Percentiles rank a stretch among this genome's conserved stretches.
Conservation (phyloP, 2,329 filamentous ascomycete genomes). For the Emydomyces testavorans region DNA sequence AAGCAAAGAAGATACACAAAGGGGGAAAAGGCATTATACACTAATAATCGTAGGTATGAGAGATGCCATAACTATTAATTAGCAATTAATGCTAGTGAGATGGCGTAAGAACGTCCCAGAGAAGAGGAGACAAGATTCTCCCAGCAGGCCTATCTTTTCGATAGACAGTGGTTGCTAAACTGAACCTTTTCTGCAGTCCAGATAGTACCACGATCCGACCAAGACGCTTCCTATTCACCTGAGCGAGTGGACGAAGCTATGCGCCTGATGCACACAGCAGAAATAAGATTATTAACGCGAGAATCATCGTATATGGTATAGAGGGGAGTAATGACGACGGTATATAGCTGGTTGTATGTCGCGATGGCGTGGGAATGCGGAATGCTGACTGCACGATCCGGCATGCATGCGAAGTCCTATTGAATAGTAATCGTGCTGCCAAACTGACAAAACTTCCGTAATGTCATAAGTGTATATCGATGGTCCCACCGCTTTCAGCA, state of each 20-base stretch:
- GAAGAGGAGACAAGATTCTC: background rate
- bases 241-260: background rate
- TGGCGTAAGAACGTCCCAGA: no score
- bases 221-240: background rate
- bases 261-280: background rate
- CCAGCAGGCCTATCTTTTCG: no score
- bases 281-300: background rate
- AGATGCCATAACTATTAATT: conserved; percentile 1
- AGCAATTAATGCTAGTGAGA: background rate
- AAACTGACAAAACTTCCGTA: background rate
- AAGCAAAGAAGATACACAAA: background rate
- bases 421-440: background rate
- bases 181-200: background rate
- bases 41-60: background rate
- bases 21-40: conserved; percentile 1
- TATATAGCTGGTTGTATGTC: background rate
- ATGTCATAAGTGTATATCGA: background rate
- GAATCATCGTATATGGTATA: background rate
- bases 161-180: background rate
- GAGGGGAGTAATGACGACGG: background rate
- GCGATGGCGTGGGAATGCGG: background rate
- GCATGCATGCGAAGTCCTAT: background rate
- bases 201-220: background rate
- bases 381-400: background rate
- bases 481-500: background rate